Base-by-base conservation (phyloP, 768 basidiomycete genomes). In the Pilatotrama ljubarskyi region DNA sequence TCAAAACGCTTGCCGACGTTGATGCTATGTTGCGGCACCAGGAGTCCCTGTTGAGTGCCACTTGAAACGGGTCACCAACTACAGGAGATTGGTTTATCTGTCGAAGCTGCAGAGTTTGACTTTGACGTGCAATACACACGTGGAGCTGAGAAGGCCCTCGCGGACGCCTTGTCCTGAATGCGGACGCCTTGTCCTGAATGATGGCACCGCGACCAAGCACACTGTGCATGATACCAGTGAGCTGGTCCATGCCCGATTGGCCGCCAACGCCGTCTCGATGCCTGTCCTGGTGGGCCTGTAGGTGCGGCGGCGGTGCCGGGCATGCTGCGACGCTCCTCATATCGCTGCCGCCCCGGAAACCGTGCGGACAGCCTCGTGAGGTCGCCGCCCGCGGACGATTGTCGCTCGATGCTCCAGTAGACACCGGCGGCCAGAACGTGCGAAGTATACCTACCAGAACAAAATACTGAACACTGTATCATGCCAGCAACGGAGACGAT, bases 21-120 rank as follows among this genome's bases (percentile, higher is more conserved):
- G 75, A 79, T 43, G 69, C 76, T 0, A 57, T 80, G 50, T 74
- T 73, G 40, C 72, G 71, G 63, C 55, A 69, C 72, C 5, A 61
- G 63, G 9, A 62, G 18, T 65, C 22, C 65, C 73, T 3, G 47
- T 48, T 2, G 73, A 73, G 0, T 35, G 46, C 10, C 37, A 55
- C 0, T 74, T 74, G 42, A n/a, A 24, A 1, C 48, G 66, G 1
- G 61, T 55, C 14, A 70, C 72, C 0, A 70, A 74, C 49, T 71
- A 74, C 32, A 63, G 66, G 35, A 63, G 51, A 0, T 58, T 74
- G 1, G 61, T 58, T 7, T 51, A 59, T 42, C 42, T 74, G 2
- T 29, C 49, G 22, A 63, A 55, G 0, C 70, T 73, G 46, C 46
- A 46, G 24, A 75, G 20, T 75, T 70, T 37, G 66, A 74, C 29